Base-by-base conservation (phyloP, 2,329 filamentous ascomycete genomes). In the Diaporthe sp. region DNA sequence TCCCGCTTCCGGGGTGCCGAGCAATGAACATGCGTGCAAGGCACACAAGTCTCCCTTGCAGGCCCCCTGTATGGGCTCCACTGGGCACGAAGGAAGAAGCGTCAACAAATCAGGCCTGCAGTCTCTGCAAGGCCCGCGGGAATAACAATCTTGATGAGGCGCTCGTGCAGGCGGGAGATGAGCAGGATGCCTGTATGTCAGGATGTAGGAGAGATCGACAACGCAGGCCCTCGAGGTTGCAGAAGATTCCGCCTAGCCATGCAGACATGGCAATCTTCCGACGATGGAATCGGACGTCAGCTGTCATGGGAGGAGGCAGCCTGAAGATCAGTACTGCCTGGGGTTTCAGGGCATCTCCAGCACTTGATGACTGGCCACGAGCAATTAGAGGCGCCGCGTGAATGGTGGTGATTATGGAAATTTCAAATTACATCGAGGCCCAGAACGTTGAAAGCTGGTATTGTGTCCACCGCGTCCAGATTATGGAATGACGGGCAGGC, bases 91-190 rank as follows among this genome's bases (percentile, higher is more conserved):
- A 28, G 47, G 47, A 54, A 40, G 45, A 9, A 52, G 47, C n/a
- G 33, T 30, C 45, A 68, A 33, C 64, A 54, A 68, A 68, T 68
- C 64, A 68, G 15, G 64, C n/a, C 22, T 68, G 64, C 45, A 68
- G 33, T 68, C 4, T 54, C n/a, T 68, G n/a, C n/a, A 25, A 54
- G 64, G 22, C 47, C 64, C 12, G 33, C 45, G 33, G 64, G 64
- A 40, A 54, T 54, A 54, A 54, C 33, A 68, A 15, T 33, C 33
- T 22, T 7, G 30, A 68, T n/a, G 12, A 38, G 30, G 45, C 30
- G 33, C 47, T 45, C 25, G 45, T 54, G 33, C n/a, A 52, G 47
- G n/a, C 47, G 45, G 64, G 64, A 68, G 64, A 68, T 68, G 47
- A 54, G 28, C 64, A 19, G 45, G 64, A 68, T 68, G 64, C 47